Evolutionary conservation across 495 filamentous ascomycete species (phyloP).

Genomic region (Penicillium angulare): DNA sequence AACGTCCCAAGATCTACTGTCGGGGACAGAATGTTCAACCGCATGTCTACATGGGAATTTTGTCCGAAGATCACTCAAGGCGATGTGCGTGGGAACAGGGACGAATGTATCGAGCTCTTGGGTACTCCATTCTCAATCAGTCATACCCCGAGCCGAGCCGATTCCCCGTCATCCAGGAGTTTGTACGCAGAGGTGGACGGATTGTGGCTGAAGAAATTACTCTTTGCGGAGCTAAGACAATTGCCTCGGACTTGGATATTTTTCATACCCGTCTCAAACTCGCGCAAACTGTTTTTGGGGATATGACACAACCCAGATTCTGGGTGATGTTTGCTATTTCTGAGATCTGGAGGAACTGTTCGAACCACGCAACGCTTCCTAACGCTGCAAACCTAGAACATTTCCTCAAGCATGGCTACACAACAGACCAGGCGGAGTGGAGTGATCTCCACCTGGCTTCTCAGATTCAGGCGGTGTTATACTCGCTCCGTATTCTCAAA

Average conservation of each 20-base stretch:
- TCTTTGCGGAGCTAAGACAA: conserved; percentile 18
- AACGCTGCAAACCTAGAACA: conserved; percentile 13
- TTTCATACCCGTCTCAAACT: conserved; percentile 21
- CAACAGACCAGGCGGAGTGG: conserved; percentile 45
- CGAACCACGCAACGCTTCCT: conserved; percentile 8
- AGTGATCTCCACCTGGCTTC: conserved; percentile 57
- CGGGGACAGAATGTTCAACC: conserved; percentile 7
- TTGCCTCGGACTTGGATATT: conserved; percentile 7
- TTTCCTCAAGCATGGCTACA: conserved; percentile 27
- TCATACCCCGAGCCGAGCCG: conserved; percentile 21
- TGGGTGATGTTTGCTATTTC: conserved; percentile 39
- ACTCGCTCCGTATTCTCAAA: conserved; percentile 63
- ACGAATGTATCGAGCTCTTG: conserved; percentile 50
- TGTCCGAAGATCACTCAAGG: conserved; percentile 57
- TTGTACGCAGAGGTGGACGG: conserved; percentile 43
- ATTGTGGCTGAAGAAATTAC: conserved; percentile 30
- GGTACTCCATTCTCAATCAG: conserved; percentile 56
- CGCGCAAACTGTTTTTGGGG: conserved; percentile 11
- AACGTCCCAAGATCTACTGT: conserved; percentile 14
- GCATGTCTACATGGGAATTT: conserved; percentile 56
- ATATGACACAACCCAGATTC: conserved; percentile 12
- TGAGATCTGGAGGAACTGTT: conserved; percentile 22
- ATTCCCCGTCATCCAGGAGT: conserved; percentile 40
- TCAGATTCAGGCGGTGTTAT: conserved; percentile 60
- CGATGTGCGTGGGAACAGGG: conserved; percentile 65